A percentile compares a stretch with the other conserved stretches of the same genome.
Conservation (phyloP, 176 grass and related monocot species). For the Juncus effusus region DNA sequence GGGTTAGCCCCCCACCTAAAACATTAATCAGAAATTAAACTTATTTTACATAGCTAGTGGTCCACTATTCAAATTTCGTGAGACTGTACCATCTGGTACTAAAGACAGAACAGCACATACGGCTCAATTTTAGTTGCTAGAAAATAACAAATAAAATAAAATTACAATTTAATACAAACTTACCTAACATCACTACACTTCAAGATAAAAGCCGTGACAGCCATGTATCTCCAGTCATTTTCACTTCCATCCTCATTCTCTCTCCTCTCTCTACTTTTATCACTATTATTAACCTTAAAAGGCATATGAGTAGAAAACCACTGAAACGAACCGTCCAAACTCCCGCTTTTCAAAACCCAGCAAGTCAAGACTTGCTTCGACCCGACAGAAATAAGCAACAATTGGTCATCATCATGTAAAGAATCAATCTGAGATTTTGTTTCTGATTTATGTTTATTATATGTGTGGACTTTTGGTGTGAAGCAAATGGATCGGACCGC, state of each 20-base stretch:
- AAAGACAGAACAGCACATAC: no score
- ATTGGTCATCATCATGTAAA: constrained; percentile 29
- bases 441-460: constrained; percentile 10
- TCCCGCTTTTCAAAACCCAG: constrained; percentile 66
- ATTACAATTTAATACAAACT: no score
- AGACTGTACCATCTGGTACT: no score
- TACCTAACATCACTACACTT: constrained; percentile 54
- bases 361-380: constrained; percentile 93
- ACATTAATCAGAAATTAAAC: constrained; percentile 3
- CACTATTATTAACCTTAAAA: constrained; percentile 40
- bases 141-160: no score
- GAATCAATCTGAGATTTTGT: constrained; percentile 15
- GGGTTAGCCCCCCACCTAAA: background rate
- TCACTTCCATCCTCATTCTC: constrained; percentile 42
- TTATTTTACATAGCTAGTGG: no score
- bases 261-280: constrained; percentile 10
- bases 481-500: constrained; percentile 85
- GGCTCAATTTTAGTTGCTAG: no score
- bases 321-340: constrained; percentile 50
- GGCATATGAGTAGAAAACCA: constrained; percentile 90
- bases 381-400: constrained; percentile 83
- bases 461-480: constrained; percentile 48
- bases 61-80: no score
- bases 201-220: constrained; percentile 90
- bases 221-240: constrained; percentile 99